Evolutionary conservation across 2,329 filamentous ascomycete genomes (phyloP).

Genomic region (Pseudofabraea citricarpa): DNA sequence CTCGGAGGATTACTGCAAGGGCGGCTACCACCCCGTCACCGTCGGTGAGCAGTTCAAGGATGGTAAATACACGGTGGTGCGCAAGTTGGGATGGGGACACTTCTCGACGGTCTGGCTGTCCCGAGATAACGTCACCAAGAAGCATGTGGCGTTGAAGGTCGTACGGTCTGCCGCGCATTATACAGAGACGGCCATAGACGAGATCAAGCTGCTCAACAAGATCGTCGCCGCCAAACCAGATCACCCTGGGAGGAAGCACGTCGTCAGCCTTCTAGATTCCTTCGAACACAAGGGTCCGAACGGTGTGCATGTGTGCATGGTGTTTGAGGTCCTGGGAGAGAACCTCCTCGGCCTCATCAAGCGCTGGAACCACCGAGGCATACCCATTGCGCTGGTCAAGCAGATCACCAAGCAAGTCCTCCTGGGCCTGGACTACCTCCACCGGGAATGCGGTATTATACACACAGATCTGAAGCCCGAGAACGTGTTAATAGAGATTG

Average conservation of each 20-base stretch:
- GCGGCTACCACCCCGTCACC: constrained; percentile 91
- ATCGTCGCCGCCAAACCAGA: constrained; percentile 93
- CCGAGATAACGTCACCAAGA: constrained; percentile 79
- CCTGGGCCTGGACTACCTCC: constrained; percentile 90
- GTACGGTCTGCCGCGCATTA: constrained; percentile 97
- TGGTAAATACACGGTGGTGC: constrained; percentile 90
- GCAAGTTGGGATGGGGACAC: constrained; percentile 96
- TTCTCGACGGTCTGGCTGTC: constrained; percentile 94
- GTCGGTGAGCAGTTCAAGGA: constrained; percentile 98
- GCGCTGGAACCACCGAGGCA: constrained; percentile 95
- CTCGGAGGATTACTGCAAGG: constrained; percentile 98
- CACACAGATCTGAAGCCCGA: constrained; percentile 97
- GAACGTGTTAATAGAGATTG: constrained; percentile 97
- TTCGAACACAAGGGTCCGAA: constrained; percentile 98
- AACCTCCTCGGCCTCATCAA: constrained; percentile 94
- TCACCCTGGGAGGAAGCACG: constrained; percentile 90
- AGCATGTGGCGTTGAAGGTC: constrained; percentile 96
- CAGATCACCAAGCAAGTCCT: constrained; percentile 98
- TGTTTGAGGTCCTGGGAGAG: constrained; percentile 95
- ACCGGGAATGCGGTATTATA: constrained; percentile 97
- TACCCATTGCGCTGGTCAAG: constrained; percentile 93
- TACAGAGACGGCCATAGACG: constrained; percentile 96
- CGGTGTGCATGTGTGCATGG: constrained; percentile 97
- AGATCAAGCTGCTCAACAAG: constrained; percentile 96
- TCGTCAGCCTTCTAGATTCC: constrained; percentile 91